A percentile compares a stretch with the other conserved stretches of the same genome.
Evolutionary conservation across 495 filamentous ascomycete genomes (phyloP).

Genomic region (Glarea lozoyensis): DNA sequence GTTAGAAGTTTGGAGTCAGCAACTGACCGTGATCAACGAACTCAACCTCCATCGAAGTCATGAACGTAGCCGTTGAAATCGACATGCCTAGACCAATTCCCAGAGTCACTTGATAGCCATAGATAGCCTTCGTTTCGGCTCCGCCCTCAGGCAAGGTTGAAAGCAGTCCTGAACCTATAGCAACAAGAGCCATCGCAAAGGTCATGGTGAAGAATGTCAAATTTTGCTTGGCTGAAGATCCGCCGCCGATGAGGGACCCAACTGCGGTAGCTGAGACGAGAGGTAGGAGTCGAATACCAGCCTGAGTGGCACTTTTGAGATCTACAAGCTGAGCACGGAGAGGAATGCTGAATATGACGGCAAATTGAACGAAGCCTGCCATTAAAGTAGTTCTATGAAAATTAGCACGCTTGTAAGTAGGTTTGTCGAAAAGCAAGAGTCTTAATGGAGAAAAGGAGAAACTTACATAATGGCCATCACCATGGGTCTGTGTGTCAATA

Average conservation of each 20-base stretch:
- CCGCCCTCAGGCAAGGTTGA: slow-evolving; percentile 22
- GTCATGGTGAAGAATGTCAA: slow-evolving; percentile 43
- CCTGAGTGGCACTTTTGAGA: slow-evolving; percentile 30
- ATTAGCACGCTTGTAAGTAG: not conserved
- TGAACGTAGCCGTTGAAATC: slow-evolving; percentile 2
- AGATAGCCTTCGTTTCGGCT: slow-evolving; percentile 8
- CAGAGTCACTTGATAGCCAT: slow-evolving; percentile 21
- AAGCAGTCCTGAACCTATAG: slow-evolving; percentile 41
- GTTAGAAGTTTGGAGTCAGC: not conserved
- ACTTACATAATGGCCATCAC: slow-evolving; percentile 18
- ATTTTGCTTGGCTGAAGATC: slow-evolving; percentile 32
- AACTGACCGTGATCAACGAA: slow-evolving; percentile 8
- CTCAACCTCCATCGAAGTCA: slow-evolving; percentile 6
- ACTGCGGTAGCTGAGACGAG: slow-evolving; percentile 41
- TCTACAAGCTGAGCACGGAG: slow-evolving; percentile 51
- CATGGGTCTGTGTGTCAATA: slow-evolving; percentile 22
- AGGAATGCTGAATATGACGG: slow-evolving; percentile 45
- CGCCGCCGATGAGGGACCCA: slow-evolving; percentile 40
- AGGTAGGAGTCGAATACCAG: slow-evolving; percentile 50
- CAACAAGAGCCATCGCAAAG: slow-evolving; percentile 35
- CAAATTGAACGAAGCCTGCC: slow-evolving; percentile 46
- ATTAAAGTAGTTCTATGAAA: slow-evolving; percentile 30
- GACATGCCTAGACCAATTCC: slow-evolving; percentile 22
- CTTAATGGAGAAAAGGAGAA: too few species aligned
- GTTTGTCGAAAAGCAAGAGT: too few species aligned